Conservation (phyloP, 768 basidiomycete species). For the Tulasnella sp. region DNA sequence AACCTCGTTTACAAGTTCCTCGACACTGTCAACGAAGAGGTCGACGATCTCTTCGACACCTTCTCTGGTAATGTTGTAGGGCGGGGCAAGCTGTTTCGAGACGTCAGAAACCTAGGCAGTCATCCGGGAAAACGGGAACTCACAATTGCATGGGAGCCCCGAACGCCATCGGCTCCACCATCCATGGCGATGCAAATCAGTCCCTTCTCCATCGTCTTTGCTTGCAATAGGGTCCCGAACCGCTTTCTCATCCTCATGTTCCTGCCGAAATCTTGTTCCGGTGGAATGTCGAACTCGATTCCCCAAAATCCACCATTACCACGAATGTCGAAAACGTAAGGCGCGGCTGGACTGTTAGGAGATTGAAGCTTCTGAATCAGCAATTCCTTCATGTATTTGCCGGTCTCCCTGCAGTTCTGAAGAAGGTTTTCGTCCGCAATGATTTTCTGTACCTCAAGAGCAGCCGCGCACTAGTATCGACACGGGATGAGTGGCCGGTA, state of each 20-base stretch:
- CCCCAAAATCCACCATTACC: slow-evolving; percentile 85
- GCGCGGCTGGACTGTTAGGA: slow-evolving; percentile 61
- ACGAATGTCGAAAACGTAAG: slow-evolving; percentile 76
- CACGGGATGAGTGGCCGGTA: slow-evolving; percentile 61
- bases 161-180: slow-evolving; percentile 72
- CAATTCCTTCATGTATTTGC: slow-evolving; percentile 59
- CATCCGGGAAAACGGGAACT: background rate
- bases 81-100: slow-evolving; percentile 59
- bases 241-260: slow-evolving; percentile 50
- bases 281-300: slow-evolving; percentile 75
- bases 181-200: slow-evolving; percentile 74
- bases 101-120: background rate
- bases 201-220: slow-evolving; percentile 65
- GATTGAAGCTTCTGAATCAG: slow-evolving; percentile 59
- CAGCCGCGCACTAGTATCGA: slow-evolving; percentile 69
- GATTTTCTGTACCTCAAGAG: slow-evolving; percentile 79
- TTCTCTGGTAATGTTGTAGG: slow-evolving; percentile 73
- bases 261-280: slow-evolving; percentile 41
- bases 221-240: slow-evolving; percentile 74
- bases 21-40: slow-evolving; percentile 65
- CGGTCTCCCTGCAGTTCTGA: slow-evolving; percentile 61
- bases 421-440: slow-evolving; percentile 73
- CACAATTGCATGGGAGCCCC: slow-evolving; percentile 68
- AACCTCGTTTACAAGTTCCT: slow-evolving; percentile 52
- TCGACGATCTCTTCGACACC: slow-evolving; percentile 72